A percentile compares a stretch with the other conserved stretches of the same genome.
These are phyloP conservation scores for Tylopilus sp. DNA, from an alignment of 1,284 basidiomycete species.

Conservation along the genomic window DNA sequence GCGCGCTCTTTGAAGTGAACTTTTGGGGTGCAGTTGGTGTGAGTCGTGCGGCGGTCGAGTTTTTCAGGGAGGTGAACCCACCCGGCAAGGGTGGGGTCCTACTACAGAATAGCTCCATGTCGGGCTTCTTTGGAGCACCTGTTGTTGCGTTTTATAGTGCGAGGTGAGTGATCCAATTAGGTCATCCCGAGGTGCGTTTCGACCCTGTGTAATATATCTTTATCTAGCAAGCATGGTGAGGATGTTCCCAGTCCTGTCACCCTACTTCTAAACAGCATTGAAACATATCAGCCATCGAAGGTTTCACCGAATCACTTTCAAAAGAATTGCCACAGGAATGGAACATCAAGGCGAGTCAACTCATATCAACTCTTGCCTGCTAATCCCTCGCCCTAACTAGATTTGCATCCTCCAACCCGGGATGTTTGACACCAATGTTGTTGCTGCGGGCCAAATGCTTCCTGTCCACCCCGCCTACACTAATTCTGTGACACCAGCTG, in stretches of 20 bases:
- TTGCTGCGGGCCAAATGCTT: not conserved
- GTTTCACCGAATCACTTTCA: conserved; percentile 17
- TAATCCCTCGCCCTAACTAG: not conserved
- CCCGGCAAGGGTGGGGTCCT: conserved; percentile 10
- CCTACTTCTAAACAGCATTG: too few relatives aligned
- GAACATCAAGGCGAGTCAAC: conserved; percentile 21
- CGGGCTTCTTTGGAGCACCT: conserved; percentile 6
- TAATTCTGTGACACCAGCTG: not conserved
- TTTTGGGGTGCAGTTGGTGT: conserved; percentile 15
- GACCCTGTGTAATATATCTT: not conserved
- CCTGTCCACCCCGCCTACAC: conserved; percentile 14
- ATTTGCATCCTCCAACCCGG: conserved; percentile 19
- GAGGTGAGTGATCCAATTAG: not conserved
- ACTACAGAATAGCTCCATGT: conserved; percentile 21
- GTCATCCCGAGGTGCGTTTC: not conserved
- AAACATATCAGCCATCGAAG: conserved; percentile 12
- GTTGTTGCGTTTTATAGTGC: conserved; percentile 13
- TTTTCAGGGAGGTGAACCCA: conserved; percentile 21
- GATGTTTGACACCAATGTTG: conserved; percentile 13
- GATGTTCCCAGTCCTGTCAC: too few relatives aligned
- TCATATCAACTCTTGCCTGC: not conserved
- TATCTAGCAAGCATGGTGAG: conserved; percentile 19
- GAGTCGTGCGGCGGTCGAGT: conserved; percentile 10
- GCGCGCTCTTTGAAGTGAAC: conserved; percentile 17
- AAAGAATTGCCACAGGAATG: conserved; percentile 9